A percentile compares a stretch with the other conserved stretches of the same genome.
Conservation (phyloP, 2,329 filamentous ascomycete species). For the Venturia aucupariae region DNA sequence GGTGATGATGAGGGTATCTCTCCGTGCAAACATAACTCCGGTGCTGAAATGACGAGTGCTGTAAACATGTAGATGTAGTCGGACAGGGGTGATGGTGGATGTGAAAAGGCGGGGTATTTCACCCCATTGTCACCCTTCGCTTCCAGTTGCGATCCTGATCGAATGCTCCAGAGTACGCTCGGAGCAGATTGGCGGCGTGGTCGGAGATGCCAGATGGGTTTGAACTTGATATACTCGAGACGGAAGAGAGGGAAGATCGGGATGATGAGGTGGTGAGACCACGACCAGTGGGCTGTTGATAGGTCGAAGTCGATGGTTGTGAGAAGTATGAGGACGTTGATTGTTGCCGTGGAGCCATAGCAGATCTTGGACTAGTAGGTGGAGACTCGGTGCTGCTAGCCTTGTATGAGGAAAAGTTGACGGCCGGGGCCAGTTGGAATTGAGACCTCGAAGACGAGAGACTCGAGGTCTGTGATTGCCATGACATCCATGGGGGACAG, state of each 20-base stretch:
- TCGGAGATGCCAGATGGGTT: slow-evolving; percentile 53
- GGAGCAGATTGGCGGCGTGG: slow-evolving; percentile 68
- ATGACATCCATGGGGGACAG: slow-evolving; percentile 41
- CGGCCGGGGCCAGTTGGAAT: slow-evolving; percentile 64
- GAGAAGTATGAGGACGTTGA: slow-evolving; percentile 31
- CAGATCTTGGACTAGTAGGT: slow-evolving; percentile 36
- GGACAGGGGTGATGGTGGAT: neutral
- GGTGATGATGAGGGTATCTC: neutral
- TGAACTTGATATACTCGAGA: slow-evolving; percentile 51
- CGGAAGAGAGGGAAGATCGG: slow-evolving; percentile 73
- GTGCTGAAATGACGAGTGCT: slow-evolving; percentile 8
- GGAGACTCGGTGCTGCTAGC: slow-evolving; percentile 40
- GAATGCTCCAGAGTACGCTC: slow-evolving; percentile 80
- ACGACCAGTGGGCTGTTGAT: slow-evolving; percentile 31
- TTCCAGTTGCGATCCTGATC: slow-evolving; percentile 63
- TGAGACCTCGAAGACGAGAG: slow-evolving; percentile 22
- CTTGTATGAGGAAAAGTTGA: slow-evolving; percentile 61
- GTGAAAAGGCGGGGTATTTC: neutral
- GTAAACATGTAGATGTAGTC: neutral
- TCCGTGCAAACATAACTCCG: neutral
- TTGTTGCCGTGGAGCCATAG: slow-evolving; percentile 20
- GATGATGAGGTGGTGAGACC: slow-evolving; percentile 57
- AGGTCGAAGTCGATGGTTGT: slow-evolving; percentile 20
- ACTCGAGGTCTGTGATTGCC: slow-evolving; percentile 45
- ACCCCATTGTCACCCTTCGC: slow-evolving; percentile 28